phyloP scores from a whole-genome alignment of 2,329 filamentous ascomycete genomes.

The Fragosphaeria purpurea region DNA sequence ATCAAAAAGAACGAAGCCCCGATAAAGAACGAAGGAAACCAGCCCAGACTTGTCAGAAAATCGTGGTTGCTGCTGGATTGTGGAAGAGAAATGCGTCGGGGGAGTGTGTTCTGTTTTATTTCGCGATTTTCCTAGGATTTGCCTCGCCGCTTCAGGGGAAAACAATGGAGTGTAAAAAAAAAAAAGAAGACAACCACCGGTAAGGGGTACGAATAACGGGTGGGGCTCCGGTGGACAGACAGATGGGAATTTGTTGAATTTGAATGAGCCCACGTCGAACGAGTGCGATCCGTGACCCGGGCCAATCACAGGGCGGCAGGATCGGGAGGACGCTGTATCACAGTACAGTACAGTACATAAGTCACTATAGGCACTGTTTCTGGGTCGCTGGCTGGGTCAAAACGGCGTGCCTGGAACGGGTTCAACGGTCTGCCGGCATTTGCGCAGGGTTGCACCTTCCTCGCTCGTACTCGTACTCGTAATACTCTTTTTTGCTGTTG shows the following conservation, averaged over 20 bases:
- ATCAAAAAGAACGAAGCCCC: not conserved
- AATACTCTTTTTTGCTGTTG: too few species aligned
- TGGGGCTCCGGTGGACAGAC: not conserved
- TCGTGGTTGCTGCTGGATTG: not conserved
- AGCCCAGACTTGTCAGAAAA: slow-evolving; percentile 6
- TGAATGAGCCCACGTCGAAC: slow-evolving; percentile 14
- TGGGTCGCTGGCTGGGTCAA: too few species aligned
- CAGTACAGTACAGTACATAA: too few species aligned
- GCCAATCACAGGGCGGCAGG: slow-evolving; percentile 6
- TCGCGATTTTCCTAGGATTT: slow-evolving; percentile 1
- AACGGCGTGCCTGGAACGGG: too few species aligned
- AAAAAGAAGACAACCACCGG: not conserved
- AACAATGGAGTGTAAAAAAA: not conserved
- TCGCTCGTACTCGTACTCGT: too few species aligned
- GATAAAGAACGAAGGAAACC: not conserved
- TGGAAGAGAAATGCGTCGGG: not conserved
- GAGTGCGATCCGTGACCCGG: slow-evolving; percentile 12
- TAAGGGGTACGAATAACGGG: slow-evolving; percentile 2
- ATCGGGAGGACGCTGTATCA: too few species aligned
- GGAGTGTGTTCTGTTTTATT: slow-evolving; percentile 4
- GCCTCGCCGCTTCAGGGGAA: slow-evolving; percentile 1
- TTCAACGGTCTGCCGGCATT: too few species aligned
- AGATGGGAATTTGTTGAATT: slow-evolving; percentile 2
- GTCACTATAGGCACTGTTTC: too few species aligned
- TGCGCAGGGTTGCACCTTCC: too few species aligned